These are phyloP conservation scores for Tricholomella constricta DNA, from an alignment of 768 basidiomycete genomes.

Conservation along the genomic window DNA sequence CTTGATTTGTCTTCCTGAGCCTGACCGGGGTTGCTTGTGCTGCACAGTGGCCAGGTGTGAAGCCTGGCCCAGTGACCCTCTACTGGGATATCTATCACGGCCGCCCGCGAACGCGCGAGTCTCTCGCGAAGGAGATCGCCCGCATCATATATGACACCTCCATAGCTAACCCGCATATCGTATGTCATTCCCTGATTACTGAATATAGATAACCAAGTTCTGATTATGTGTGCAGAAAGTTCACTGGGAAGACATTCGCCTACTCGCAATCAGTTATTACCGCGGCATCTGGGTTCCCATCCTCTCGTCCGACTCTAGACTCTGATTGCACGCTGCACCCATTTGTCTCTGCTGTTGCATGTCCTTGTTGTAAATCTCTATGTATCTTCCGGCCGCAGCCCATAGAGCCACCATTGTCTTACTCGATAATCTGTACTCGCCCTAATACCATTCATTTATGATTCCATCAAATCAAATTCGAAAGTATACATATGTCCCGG, in stretches of 20 bases:
- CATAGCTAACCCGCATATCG: not conserved
- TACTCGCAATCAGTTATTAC: not conserved
- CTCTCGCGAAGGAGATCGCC: not conserved
- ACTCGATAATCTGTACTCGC: too few relatives aligned
- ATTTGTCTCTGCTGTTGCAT: too few relatives aligned
- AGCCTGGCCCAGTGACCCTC: not conserved
- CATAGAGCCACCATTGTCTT: too few relatives aligned
- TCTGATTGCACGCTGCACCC: too few relatives aligned
- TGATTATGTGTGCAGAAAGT: not conserved
- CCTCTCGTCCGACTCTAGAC: not conserved
- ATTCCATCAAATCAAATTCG: too few relatives aligned
- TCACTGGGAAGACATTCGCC: not conserved
- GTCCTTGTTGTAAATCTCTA: too few relatives aligned
- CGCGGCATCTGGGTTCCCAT: not conserved
- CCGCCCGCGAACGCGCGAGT: too few relatives aligned
- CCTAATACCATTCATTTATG: too few relatives aligned
- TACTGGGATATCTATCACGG: too few relatives aligned
- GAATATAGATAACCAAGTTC: too few relatives aligned
- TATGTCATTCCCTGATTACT: not conserved
- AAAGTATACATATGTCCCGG: too few relatives aligned
- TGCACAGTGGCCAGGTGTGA: not conserved
- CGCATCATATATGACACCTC: not conserved
- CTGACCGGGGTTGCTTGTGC: not conserved
- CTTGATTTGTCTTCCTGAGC: not conserved
- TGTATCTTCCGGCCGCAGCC: too few relatives aligned